These are phyloP conservation scores for Fusarium algeriense DNA, from an alignment of 2,329 filamentous ascomycete species.

Conservation along the genomic window DNA sequence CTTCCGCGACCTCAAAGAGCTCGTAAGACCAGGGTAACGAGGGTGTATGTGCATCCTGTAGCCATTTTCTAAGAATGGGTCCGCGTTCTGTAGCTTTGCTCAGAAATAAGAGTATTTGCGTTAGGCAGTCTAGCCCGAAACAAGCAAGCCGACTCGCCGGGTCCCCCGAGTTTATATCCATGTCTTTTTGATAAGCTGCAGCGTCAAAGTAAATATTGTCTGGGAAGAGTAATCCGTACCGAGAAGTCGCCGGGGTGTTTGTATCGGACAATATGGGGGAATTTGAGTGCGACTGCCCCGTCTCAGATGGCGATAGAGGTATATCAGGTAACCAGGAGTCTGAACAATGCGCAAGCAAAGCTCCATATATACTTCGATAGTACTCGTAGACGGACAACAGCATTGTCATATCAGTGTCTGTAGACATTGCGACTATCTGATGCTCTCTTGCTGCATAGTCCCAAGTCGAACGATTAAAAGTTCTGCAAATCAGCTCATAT, in stretches of 20 bases:
- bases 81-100: neutral
- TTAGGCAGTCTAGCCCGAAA: neutral
- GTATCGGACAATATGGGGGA: neutral
- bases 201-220: neutral
- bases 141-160: neutral
- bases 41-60: neutral
- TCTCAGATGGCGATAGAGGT: neutral
- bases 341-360: neutral
- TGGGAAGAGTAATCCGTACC: neutral
- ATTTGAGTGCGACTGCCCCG: too few relatives aligned
- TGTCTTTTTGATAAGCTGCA: neutral
- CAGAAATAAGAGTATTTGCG: neutral
- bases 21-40: neutral
- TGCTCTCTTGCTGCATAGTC: neutral
- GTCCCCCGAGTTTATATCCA: neutral
- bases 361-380: neutral
- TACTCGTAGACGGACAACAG: slow-evolving; percentile 6
- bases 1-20: neutral
- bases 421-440: neutral
- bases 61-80: neutral
- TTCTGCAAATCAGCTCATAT: slow-evolving; percentile 16
- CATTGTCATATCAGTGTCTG: neutral
- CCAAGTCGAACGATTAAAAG: neutral
- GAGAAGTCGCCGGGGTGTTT: neutral
- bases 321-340: slow-evolving; percentile 15